Conservation (phyloP, 495 filamentous ascomycete species). For the Penicillium psychrofluorescens region DNA sequence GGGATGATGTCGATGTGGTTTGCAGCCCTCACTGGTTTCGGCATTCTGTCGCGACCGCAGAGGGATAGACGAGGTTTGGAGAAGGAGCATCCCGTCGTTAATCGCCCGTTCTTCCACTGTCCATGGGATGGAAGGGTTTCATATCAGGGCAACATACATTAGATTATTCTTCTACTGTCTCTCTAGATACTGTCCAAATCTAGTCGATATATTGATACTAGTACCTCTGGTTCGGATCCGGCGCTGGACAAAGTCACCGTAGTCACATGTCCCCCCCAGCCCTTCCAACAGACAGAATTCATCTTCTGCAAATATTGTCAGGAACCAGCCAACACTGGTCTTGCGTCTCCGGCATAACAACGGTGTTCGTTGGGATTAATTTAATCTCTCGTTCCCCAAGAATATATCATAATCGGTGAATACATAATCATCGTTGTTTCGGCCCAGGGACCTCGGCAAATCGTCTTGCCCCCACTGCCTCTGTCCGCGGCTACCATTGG, state of each 20-base stretch:
- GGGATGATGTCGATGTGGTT: conserved; percentile 40
- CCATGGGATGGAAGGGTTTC: conserved; percentile 45
- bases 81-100: conserved; percentile 49
- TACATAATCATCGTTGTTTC: not conserved
- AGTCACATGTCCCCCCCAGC: conserved; percentile 6
- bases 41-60: conserved; percentile 43
- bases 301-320: no score
- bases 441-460: conserved; percentile 29
- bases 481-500: conserved; percentile 18
- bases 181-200: no score
- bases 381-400: no score
- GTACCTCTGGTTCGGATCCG: no score
- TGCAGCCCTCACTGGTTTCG: conserved; percentile 39
- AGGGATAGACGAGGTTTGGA: conserved; percentile 34
- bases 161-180: not conserved
- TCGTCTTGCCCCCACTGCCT: conserved; percentile 21
- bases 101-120: conserved; percentile 48
- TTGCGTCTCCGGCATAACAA: no score
- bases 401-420: no score
- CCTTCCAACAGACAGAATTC: no score
- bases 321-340: no score
- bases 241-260: not conserved
- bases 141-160: conserved; percentile 45
- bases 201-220: no score
- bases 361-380: no score